These are phyloP conservation scores for Annona squamosa DNA, from an alignment of 164 flowering plant genomes.

Conservation along the genomic window DNA sequence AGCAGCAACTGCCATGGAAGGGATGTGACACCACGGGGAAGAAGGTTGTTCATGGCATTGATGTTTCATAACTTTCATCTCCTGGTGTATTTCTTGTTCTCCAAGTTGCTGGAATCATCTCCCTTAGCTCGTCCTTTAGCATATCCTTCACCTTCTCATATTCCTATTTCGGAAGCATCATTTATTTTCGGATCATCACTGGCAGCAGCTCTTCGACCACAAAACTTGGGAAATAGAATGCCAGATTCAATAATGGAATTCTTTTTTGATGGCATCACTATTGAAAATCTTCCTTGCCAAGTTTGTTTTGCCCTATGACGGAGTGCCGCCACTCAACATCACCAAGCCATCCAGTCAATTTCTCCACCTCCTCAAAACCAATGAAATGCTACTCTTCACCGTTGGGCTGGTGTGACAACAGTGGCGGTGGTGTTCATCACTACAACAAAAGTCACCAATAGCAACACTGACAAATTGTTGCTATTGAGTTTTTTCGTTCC, in stretches of 20 bases:
- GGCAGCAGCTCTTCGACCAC: slow-evolving; percentile 9
- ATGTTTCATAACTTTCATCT: too few relatives aligned
- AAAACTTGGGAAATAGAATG: slow-evolving; percentile 37
- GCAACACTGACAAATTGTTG: too few relatives aligned
- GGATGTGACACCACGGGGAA: too few relatives aligned
- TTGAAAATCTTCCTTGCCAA: slow-evolving; percentile 35
- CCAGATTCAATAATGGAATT: slow-evolving; percentile 35
- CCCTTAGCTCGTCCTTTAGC: slow-evolving; percentile 22
- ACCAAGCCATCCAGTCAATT: background rate
- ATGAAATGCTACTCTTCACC: background rate
- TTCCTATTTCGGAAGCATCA: slow-evolving; percentile 14
- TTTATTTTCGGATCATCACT: background rate
- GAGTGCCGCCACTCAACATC: background rate
- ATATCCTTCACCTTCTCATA: slow-evolving; percentile 7
- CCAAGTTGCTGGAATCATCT: slow-evolving; percentile 32
- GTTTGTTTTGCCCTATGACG: slow-evolving; percentile 43
- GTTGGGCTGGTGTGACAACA: background rate
- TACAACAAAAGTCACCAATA: too few relatives aligned
- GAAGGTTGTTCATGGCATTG: too few relatives aligned
- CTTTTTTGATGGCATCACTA: slow-evolving; percentile 14
- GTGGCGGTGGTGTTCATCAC: too few relatives aligned
- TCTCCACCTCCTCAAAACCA: background rate
- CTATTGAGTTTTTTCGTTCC: too few relatives aligned
- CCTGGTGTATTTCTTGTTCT: slow-evolving; percentile 1
- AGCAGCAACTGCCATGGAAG: too few relatives aligned